Evolutionary conservation across 306 rosid genomes (phyloP).

Genomic region (Cicer judaicum): DNA sequence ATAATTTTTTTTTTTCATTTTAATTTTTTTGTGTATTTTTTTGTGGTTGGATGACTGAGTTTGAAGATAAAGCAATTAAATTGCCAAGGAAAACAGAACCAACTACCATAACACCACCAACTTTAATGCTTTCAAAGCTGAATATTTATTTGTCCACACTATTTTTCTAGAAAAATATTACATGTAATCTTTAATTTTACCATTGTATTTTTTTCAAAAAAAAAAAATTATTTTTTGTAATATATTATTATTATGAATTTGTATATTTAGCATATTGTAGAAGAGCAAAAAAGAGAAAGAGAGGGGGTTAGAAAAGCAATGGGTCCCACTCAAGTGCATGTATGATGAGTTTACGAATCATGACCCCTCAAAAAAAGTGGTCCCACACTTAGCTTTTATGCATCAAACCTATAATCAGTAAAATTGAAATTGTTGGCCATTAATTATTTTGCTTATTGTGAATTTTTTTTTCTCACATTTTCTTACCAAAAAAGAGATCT

Average conservation of each 20-base stretch:
- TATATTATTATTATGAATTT: background rate
- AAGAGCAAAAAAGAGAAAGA: background rate
- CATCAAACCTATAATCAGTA: conserved; percentile 32
- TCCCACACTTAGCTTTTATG: conserved; percentile 45
- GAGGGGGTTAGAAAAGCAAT: conserved; percentile 21
- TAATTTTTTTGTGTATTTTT: conserved; percentile 46
- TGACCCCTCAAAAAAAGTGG: conserved; percentile 41
- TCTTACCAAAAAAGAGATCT: background rate
- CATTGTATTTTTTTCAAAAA: background rate
- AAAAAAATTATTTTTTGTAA: no score
- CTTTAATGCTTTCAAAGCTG: conserved; percentile 64
- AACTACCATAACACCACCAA: conserved; percentile 80
- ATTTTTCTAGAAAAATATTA: conserved; percentile 12
- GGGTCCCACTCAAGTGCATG: conserved; percentile 54
- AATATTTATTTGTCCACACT: conserved; percentile 29
- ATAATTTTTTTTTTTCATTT: conserved; percentile 41
- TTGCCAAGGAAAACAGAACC: conserved; percentile 68
- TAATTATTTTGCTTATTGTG: conserved; percentile 17
- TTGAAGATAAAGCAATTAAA: conserved; percentile 88
- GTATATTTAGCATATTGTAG: conserved; percentile 5
- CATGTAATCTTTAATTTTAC: background rate
- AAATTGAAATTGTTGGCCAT: conserved; percentile 18
- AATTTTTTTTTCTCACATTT: background rate
- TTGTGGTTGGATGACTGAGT: conserved; percentile 86
- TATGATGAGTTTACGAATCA: conserved; percentile 47